Conservation (phyloP, 169 alveolate species). For the Theileria annulata region DNA sequence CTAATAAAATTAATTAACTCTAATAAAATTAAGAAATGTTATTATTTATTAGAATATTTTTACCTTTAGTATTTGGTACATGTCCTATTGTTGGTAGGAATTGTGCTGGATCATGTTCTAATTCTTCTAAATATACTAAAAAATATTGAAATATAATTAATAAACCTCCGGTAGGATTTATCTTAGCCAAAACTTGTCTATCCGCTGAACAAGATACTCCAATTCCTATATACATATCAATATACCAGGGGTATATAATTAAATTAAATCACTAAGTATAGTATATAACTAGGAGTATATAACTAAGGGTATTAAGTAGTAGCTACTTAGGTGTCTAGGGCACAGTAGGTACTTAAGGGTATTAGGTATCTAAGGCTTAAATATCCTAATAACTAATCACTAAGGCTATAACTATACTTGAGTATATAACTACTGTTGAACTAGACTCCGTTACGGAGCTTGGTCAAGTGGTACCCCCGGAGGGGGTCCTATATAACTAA, state of each 20-base stretch:
- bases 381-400: too few species aligned
- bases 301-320: too few species aligned
- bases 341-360: too few species aligned
- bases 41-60: neutral
- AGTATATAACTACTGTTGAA: too few species aligned
- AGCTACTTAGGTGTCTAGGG: too few species aligned
- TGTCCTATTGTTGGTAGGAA: constrained; percentile 56
- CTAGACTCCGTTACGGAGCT: too few species aligned
- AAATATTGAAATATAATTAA: neutral
- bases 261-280: neutral
- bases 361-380: too few species aligned
- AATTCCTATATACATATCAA: constrained; percentile 59
- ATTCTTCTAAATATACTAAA: constrained; percentile 77
- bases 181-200: constrained; percentile 79
- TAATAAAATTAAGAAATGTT: neutral
- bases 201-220: constrained; percentile 92
- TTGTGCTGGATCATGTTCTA: constrained; percentile 87
- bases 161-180: constrained; percentile 73
- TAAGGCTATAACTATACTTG: too few species aligned
- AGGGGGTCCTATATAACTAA: too few species aligned
- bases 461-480: too few species aligned
- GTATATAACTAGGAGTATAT: neutral
- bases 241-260: too few species aligned
- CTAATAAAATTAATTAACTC: neutral
- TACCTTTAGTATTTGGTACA: constrained; percentile 2